Conservation (phyloP, 768 basidiomycete genomes). For the Mycena albidolilacea region DNA sequence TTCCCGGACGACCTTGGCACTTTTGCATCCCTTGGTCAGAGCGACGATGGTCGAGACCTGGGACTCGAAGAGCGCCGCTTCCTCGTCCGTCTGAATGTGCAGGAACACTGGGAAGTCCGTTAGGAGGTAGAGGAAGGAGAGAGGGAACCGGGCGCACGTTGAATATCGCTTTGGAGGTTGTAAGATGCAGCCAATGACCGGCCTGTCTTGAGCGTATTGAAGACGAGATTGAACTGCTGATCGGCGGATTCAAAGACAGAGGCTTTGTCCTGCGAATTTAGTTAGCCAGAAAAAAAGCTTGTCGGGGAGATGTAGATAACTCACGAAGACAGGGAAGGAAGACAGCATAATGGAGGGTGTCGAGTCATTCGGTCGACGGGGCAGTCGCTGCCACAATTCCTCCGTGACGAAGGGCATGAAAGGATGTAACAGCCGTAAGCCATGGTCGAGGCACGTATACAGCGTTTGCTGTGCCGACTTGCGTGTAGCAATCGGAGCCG, state of each 20-base stretch:
- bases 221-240: constrained; percentile 88
- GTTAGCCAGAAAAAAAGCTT: not conserved
- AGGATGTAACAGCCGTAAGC: constrained; percentile 92
- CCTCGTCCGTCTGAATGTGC: constrained; percentile 74
- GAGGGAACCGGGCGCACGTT: constrained; percentile 63
- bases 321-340: constrained; percentile 83
- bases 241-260: constrained; percentile 83
- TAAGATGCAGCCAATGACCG: constrained; percentile 93
- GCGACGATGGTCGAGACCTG: constrained; percentile 84
- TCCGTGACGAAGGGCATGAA: constrained; percentile 99
- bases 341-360: constrained; percentile 94
- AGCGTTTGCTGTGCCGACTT: constrained; percentile 95
- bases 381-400: constrained; percentile 97
- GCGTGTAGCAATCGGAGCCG: constrained; percentile 71
- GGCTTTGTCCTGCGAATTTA: constrained; percentile 63
- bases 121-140: constrained; percentile 21
- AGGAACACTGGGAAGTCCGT: constrained; percentile 75
- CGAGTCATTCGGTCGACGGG: constrained; percentile 84
- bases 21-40: constrained; percentile 91
- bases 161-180: constrained; percentile 88
- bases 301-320: constrained; percentile 49
- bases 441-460: constrained; percentile 94
- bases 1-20: constrained; percentile 75
- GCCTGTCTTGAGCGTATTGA: constrained; percentile 81
- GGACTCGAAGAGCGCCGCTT: constrained; percentile 76